phyloP scores from a whole-genome alignment of 208 protist species.

The Trypanosoma lewisi region DNA sequence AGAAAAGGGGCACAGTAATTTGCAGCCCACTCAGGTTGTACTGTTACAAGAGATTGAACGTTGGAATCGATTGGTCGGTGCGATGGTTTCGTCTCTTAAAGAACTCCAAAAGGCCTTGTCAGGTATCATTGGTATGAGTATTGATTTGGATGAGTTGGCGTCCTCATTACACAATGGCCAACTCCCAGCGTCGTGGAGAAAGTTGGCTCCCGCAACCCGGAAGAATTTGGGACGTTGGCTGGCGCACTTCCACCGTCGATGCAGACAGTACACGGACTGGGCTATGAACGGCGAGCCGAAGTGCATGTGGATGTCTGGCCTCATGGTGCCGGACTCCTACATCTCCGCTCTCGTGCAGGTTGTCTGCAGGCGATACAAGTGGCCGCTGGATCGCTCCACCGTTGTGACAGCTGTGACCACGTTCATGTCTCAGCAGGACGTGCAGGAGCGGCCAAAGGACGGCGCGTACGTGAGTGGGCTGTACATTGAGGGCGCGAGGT shows the following conservation, averaged over 20 bases:
- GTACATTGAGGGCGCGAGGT: conserved; percentile 97
- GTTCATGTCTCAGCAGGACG: conserved; percentile 64
- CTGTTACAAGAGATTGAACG: conserved; percentile 98
- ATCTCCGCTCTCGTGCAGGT: conserved; percentile 98
- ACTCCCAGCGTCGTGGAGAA: conserved; percentile 93
- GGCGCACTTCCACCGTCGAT: conserved; percentile 91
- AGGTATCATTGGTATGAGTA: conserved; percentile 98
- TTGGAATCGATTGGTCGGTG: conserved; percentile 94
- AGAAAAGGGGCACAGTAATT: conserved; percentile 56
- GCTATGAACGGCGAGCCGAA: conserved; percentile 93
- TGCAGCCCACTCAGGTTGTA: conserved; percentile 95
- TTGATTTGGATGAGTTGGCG: conserved; percentile 94
- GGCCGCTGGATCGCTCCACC: conserved; percentile 97
- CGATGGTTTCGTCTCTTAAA: conserved; percentile 91
- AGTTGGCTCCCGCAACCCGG: conserved; percentile 92
- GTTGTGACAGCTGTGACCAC: conserved; percentile 94
- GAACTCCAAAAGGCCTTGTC: conserved; percentile 95
- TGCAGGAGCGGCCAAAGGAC: conserved; percentile 79
- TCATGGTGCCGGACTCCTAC: conserved; percentile 99
- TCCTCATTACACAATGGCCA: conserved; percentile 93
- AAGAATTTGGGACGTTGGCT: conserved; percentile 97
- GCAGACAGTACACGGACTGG: conserved; percentile 96
- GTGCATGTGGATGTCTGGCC: conserved; percentile 98
- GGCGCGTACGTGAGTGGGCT: conserved; percentile 97
- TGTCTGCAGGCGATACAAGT: conserved; percentile 96